Conservation (phyloP, 306 rosid species). For the Mimosa bimucronata region DNA sequence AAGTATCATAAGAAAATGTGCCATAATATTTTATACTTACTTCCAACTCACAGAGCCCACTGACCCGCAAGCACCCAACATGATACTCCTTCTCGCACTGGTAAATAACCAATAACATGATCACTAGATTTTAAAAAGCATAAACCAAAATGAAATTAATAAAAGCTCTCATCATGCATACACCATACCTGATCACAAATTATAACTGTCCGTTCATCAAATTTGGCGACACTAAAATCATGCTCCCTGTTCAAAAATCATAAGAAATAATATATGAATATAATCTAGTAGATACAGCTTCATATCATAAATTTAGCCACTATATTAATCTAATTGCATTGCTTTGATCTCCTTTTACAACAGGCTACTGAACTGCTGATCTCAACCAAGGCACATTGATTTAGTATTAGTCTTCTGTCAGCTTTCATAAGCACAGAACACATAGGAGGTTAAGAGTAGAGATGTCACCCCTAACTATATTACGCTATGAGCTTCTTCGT, state of each 20-base stretch:
- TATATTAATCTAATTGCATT: constrained; percentile 16
- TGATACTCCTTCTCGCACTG: constrained; percentile 99
- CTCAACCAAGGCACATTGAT: not conserved
- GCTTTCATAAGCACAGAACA: not conserved
- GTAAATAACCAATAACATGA: constrained; percentile 38
- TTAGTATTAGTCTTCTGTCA: not conserved
- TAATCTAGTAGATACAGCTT: constrained; percentile 21
- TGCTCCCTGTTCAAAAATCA: constrained; percentile 59
- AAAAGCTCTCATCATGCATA: constrained; percentile 14
- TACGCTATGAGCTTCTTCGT: no score
- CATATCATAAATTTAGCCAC: constrained; percentile 17
- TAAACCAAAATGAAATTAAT: constrained; percentile 3
- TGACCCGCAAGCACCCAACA: constrained; percentile 88
- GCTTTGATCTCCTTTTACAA: constrained; percentile 23
- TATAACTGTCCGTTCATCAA: constrained; percentile 92
- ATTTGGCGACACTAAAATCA: constrained; percentile 88
- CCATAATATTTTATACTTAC: constrained; percentile 51
- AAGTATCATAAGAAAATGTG: constrained; percentile 31
- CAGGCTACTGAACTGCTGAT: constrained; percentile 32
- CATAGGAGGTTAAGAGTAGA: no score
- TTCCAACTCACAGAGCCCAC: constrained; percentile 80
- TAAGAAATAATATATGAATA: constrained; percentile 13
- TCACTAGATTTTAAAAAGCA: constrained; percentile 20
- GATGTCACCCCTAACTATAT: no score
- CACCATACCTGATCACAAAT: constrained; percentile 92